Evolutionary conservation across 495 filamentous ascomycete species (phyloP), one percentile per base, ranked within the genome.

Genomic region (Neurospora sp.): DNA sequence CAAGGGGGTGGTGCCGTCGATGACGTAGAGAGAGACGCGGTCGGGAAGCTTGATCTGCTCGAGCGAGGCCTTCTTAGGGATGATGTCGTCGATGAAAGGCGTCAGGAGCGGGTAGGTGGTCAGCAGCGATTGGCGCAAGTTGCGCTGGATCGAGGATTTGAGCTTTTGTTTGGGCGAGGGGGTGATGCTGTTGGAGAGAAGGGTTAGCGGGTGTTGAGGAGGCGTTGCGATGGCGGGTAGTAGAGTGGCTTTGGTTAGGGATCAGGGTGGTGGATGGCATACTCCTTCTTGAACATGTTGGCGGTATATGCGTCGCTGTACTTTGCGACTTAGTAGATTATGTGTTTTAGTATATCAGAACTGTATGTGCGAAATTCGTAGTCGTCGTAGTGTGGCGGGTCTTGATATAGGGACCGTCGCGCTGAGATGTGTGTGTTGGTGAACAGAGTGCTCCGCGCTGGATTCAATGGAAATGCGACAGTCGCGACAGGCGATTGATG

Each of bases 281-380:
- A 94, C 93, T 94, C 93, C 87, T 96, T 96, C 79, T 96, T 97
- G 78, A 97, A 97, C 93, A 97, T 97, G 8, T 74, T 90, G 79
- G 48, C 70, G 38, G 70, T 71, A 73, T 27, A 8, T 61, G 53
- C 53, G 53, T 0, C 0, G 35, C 0, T 0, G 35, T 35, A 16
- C 22, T 61, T 31, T 17, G 53, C 53, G 12, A 35, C 12, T 14
- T 12, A 0, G 44, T 61, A 31, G 8, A n/a, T 70, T 31, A 37
- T 12, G 35, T 59, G 12, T 20, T 22, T 6, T 16, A 9, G 37
- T 72, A 48, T 74, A 9, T 69, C 45, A 69, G 40, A 59, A 31
- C 3, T 40, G 42, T 37, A 27, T 59, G 8, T 71, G 40, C 48
- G 41, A 40, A 22, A 12, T 22, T 72, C 59, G 10, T 61, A 40